Evolutionary conservation across 1,139 yeast species (phyloP).

Genomic region (Kodamaea anthophila): DNA sequence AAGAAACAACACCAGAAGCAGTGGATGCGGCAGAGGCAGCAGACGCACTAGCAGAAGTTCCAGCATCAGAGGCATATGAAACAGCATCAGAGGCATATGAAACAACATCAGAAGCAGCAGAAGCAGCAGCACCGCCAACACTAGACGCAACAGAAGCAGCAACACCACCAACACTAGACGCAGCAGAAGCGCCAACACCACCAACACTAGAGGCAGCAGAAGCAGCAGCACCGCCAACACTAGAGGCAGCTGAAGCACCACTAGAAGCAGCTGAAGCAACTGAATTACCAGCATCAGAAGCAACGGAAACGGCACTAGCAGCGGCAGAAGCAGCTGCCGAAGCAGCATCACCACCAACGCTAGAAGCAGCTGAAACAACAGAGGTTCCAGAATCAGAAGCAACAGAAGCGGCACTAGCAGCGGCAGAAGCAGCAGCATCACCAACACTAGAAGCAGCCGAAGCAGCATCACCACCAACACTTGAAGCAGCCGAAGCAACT

Average conservation of each 20-base stretch:
- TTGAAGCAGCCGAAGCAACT: too few species aligned
- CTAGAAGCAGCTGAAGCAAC: neutral
- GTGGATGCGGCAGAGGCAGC: constrained; percentile 1
- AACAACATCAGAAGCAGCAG: neutral
- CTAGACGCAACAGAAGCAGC: constrained; percentile 1
- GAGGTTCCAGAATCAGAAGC: constrained; percentile 1
- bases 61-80: neutral
- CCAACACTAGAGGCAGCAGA: constrained; percentile 1
- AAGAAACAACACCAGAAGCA: constrained; percentile 1
- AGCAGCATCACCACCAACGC: constrained; percentile 1
- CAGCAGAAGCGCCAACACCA: neutral
- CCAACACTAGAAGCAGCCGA: constrained; percentile 1
- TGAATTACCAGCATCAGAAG: neutral
- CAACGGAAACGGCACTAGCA: constrained; percentile 1
- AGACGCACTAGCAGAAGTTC: neutral
- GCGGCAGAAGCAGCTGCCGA: neutral
- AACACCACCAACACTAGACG: constrained; percentile 1
- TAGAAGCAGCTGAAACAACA: constrained; percentile 1
- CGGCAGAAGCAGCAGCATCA: neutral
- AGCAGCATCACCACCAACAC: neutral
- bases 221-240: constrained; percentile 2
- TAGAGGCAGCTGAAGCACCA: constrained; percentile 1
- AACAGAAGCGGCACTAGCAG: constrained; percentile 1
- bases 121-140: neutral
- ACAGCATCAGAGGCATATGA: neutral